phyloP scores from a whole-genome alignment of 202 grass and related monocot species.

The Zoysia matrella region DNA sequence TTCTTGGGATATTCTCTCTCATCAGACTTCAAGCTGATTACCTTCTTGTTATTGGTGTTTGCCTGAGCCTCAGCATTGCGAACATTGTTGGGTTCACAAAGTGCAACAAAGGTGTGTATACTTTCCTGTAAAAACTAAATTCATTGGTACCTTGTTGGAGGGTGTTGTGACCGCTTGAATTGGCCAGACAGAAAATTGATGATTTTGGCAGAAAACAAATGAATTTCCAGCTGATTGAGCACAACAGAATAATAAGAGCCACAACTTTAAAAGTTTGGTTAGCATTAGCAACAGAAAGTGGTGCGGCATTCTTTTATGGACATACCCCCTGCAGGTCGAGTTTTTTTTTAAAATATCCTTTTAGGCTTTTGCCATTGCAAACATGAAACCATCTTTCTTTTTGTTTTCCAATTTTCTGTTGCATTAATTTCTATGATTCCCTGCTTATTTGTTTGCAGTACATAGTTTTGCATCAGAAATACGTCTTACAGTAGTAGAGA shows the following conservation, averaged over 20 bases:
- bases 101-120: constrained; percentile 88
- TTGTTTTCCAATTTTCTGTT: not conserved
- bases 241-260: not conserved
- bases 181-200: constrained; percentile 47
- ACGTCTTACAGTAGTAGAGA: not conserved
- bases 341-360: too few relatives aligned
- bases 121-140: constrained; percentile 53
- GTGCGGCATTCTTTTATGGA: constrained; percentile 12
- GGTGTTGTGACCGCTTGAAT: constrained; percentile 55
- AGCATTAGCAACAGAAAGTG: not conserved
- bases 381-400: constrained; percentile 9
- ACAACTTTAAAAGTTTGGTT: not conserved
- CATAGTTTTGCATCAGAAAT: not conserved
- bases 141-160: constrained; percentile 43
- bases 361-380: not conserved
- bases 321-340: too few relatives aligned
- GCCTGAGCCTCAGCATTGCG: constrained; percentile 90
- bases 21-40: constrained; percentile 92
- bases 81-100: constrained; percentile 99
- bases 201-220: not conserved
- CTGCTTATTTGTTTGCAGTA: not conserved
- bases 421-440: not conserved
- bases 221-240: too few relatives aligned
- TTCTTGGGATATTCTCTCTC: constrained; percentile 89
- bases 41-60: constrained; percentile 94